These are phyloP conservation scores for Vitis hybrid DNA, from an alignment of 177 flowering plant genomes.

Conservation along the genomic window DNA sequence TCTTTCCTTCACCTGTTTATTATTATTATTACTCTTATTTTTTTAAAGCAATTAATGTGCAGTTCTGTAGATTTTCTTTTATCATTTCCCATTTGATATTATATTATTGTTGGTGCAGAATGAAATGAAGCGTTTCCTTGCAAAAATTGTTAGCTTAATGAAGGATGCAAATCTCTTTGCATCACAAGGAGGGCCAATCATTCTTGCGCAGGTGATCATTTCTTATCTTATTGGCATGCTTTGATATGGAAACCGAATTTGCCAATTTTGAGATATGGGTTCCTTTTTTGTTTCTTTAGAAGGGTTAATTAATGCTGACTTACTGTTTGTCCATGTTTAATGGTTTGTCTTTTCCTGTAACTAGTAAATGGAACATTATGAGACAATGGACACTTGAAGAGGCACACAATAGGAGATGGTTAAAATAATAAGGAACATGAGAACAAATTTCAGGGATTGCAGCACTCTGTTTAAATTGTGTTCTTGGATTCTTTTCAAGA, in stretches of 20 bases:
- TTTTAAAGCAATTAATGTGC: neutral
- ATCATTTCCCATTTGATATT: neutral
- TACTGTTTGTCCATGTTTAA: too few species aligned
- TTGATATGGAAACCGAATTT: neutral
- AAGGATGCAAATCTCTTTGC: slow-evolving; percentile 59
- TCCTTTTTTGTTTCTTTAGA: too few species aligned
- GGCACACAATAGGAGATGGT: too few species aligned
- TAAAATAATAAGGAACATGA: too few species aligned
- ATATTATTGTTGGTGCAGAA: slow-evolving; percentile 23
- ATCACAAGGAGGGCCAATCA: slow-evolving; percentile 80
- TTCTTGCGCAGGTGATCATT: slow-evolving; percentile 53
- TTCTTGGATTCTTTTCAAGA: too few species aligned
- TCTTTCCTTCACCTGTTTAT: neutral
- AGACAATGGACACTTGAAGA: too few species aligned
- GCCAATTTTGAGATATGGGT: neutral
- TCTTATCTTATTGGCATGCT: slow-evolving; percentile 2
- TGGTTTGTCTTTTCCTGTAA: too few species aligned
- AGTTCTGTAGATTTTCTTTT: neutral
- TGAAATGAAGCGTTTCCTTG: slow-evolving; percentile 44
- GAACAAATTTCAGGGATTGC: too few species aligned
- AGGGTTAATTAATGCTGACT: too few species aligned
- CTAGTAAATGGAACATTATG: too few species aligned
- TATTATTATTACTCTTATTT: neutral
- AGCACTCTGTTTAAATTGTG: too few species aligned
- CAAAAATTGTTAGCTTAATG: slow-evolving; percentile 48